These are phyloP conservation scores for Phytophthora boehmeriae DNA, from an alignment of 352 stramenopile species.

Conservation along the genomic window DNA sequence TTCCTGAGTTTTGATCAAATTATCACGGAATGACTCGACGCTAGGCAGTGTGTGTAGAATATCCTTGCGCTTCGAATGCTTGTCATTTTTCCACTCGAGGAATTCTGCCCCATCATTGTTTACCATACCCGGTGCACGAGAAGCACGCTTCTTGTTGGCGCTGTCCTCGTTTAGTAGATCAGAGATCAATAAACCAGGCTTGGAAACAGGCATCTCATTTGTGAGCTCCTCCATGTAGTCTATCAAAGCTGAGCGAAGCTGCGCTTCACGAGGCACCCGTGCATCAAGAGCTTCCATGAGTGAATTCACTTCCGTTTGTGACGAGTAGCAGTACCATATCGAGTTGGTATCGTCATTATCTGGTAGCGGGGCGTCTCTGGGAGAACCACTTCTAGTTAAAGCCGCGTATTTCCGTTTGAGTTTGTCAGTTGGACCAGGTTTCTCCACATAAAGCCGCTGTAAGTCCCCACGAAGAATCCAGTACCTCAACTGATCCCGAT, in stretches of 20 bases:
- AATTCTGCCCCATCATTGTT: slow-evolving; percentile 38
- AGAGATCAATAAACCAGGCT: slow-evolving; percentile 75
- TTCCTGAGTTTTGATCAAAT: slow-evolving; percentile 59
- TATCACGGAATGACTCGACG: slow-evolving; percentile 58
- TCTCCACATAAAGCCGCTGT: slow-evolving; percentile 74
- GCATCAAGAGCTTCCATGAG: slow-evolving; percentile 66
- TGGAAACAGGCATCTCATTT: slow-evolving; percentile 72
- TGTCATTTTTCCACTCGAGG: slow-evolving; percentile 68
- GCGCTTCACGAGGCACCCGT: slow-evolving; percentile 50
- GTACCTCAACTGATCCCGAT: slow-evolving; percentile 63
- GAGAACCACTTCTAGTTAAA: slow-evolving; percentile 32
- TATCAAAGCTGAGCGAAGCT: slow-evolving; percentile 50
- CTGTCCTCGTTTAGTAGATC: slow-evolving; percentile 73
- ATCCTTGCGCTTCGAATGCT: slow-evolving; percentile 42
- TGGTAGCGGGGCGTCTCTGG: slow-evolving; percentile 23
- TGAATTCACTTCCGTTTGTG: slow-evolving; percentile 60
- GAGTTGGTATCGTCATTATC: slow-evolving; percentile 35
- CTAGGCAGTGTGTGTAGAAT: slow-evolving; percentile 34
- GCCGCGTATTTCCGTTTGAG: slow-evolving; percentile 56
- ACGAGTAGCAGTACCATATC: slow-evolving; percentile 73
- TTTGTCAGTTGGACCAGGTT: slow-evolving; percentile 44
- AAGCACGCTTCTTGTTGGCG: slow-evolving; percentile 48
- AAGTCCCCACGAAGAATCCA: slow-evolving; percentile 80
- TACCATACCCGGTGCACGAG: slow-evolving; percentile 10
- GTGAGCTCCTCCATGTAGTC: slow-evolving; percentile 71